Evolutionary conservation across 257 asterid species (phyloP).

Genomic region (Solanum infundibuliforme): DNA sequence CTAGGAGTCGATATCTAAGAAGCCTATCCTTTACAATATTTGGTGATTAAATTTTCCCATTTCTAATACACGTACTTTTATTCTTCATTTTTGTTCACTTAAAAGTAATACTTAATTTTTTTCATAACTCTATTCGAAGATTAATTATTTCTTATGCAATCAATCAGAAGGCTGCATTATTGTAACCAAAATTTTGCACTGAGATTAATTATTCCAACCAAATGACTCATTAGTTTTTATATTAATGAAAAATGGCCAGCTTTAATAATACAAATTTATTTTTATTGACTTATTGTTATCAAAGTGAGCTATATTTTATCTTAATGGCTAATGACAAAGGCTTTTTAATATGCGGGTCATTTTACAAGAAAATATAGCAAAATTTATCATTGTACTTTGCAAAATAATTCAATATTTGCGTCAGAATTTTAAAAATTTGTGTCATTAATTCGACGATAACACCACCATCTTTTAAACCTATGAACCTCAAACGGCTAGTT

Average conservation of each 20-base stretch:
- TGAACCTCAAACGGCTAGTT: not conserved
- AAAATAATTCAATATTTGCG: no score
- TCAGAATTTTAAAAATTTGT: not conserved
- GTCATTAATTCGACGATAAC: not conserved
- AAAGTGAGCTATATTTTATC: no score
- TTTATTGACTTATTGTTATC: not conserved
- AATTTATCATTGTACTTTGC: not conserved
- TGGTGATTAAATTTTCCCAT: not conserved
- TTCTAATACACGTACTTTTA: not conserved
- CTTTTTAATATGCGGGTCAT: not conserved
- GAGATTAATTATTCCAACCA: not conserved
- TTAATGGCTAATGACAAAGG: not conserved
- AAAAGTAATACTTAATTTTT: not conserved
- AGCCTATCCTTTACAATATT: no score
- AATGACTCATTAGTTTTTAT: not conserved
- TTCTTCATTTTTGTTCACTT: not conserved
- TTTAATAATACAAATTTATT: not conserved
- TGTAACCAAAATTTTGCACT: not conserved
- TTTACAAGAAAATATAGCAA: not conserved
- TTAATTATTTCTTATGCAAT: no score
- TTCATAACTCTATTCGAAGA: not conserved
- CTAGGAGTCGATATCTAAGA: no score
- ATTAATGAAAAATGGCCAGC: not conserved
- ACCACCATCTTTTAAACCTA: no score
- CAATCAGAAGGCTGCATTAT: not conserved